Evolutionary conservation across 495 filamentous ascomycete genomes (phyloP).

Genomic region (Peziza echinospora): DNA sequence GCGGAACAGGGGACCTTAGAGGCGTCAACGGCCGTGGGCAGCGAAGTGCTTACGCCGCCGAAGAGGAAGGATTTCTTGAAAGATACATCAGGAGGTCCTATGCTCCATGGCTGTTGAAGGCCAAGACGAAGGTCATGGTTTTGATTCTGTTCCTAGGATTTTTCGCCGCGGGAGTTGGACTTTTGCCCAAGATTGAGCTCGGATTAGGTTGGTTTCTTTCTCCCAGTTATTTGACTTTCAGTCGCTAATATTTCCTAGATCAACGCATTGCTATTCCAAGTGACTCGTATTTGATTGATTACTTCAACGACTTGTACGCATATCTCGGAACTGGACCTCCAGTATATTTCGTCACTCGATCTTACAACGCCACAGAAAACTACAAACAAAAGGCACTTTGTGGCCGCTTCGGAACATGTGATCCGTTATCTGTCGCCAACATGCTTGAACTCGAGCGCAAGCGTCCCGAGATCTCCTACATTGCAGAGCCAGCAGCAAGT

Average conservation of each 20-base stretch:
- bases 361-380: conserved; percentile 54
- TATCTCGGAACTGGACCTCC: conserved; percentile 86
- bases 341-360: conserved; percentile 80
- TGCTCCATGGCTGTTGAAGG: conserved; percentile 58
- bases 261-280: conserved; percentile 84
- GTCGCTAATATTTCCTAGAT: conserved; percentile 27
- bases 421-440: conserved; percentile 62
- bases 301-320: conserved; percentile 82
- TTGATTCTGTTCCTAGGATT: conserved; percentile 65
- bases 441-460: conserved; percentile 84
- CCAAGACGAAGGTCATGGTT: conserved; percentile 51
- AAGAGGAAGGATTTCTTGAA: conserved; percentile 63
- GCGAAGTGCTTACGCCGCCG: conserved; percentile 40
- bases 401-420: conserved; percentile 73
- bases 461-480: conserved; percentile 69
- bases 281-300: conserved; percentile 78
- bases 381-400: conserved; percentile 65
- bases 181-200: conserved; percentile 65
- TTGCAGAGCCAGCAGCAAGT: conserved; percentile 75
- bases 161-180: conserved; percentile 61
- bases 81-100: conserved; percentile 73
- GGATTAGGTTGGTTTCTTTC: conserved; percentile 31
- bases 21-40: background rate
- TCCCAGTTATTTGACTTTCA: background rate
- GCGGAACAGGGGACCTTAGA: background rate